phyloP scores from a whole-genome alignment of 768 basidiomycete genomes.

The Lactifluus hygrophoroides region DNA sequence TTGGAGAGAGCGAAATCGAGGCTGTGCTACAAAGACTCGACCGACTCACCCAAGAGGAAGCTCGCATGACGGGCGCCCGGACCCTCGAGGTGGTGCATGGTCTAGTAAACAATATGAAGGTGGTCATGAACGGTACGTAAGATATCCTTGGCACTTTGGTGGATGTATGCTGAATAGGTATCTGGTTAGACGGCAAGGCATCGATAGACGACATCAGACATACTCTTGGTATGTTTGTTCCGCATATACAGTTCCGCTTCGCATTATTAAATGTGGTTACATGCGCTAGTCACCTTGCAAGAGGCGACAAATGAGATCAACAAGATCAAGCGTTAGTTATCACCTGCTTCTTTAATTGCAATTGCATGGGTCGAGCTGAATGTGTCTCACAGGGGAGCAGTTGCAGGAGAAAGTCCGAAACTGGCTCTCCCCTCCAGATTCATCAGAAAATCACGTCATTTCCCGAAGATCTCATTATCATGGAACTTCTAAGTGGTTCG shows the following conservation, averaged over 20 bases:
- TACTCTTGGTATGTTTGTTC: background rate
- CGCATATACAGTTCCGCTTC: too few species aligned
- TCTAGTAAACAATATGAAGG: background rate
- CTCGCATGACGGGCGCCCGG: background rate
- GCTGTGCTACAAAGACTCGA: background rate
- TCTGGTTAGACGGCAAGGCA: background rate
- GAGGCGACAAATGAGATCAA: too few species aligned
- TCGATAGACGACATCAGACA: background rate
- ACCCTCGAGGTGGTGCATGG: background rate
- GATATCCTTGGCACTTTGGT: background rate
- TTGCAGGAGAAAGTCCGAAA: too few species aligned
- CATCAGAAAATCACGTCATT: too few species aligned
- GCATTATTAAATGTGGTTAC: too few species aligned
- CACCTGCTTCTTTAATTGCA: too few species aligned
- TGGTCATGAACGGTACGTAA: background rate
- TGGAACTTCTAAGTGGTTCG: background rate
- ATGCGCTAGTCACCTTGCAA: too few species aligned
- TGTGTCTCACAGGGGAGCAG: too few species aligned
- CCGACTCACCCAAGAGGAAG: slow-evolving; percentile 1
- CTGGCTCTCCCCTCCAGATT: too few species aligned
- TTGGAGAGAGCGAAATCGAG: background rate
- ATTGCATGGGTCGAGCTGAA: too few species aligned
- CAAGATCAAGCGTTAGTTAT: too few species aligned
- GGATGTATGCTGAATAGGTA: background rate
- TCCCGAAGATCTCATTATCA: background rate